Percentiles rank a stretch among this genome's conserved stretches.
Evolutionary conservation across 1,284 basidiomycete genomes (phyloP).

Genomic region (Puccinia horiana): DNA sequence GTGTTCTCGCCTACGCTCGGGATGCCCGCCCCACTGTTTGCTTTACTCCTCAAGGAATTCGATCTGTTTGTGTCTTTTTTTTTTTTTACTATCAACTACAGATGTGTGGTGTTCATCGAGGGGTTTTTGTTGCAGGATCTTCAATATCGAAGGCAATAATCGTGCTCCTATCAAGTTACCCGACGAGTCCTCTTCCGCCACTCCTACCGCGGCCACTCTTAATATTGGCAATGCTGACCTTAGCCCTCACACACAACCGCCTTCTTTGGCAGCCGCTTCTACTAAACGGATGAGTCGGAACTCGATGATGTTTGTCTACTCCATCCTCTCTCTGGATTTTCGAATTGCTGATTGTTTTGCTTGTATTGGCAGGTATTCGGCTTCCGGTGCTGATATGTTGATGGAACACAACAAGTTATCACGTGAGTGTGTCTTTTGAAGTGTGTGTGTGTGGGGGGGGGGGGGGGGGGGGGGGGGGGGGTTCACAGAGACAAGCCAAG

Average conservation of each 20-base stretch:
- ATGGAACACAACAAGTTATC: slow-evolving; percentile 45
- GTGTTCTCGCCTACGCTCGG: slow-evolving; percentile 94
- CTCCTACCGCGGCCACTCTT: not conserved
- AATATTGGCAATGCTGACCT: not conserved
- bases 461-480: too few relatives aligned
- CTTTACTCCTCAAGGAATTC: slow-evolving; percentile 21
- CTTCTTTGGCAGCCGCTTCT: not conserved
- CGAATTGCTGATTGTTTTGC: not conserved
- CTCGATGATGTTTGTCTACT: slow-evolving; percentile 32
- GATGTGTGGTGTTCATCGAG: too few relatives aligned
- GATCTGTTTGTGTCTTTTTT: slow-evolving; percentile 31
- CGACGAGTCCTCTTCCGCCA: not conserved
- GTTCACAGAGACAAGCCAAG: too few relatives aligned
- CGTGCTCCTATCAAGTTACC: slow-evolving; percentile 37
- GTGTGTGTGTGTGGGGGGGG: not conserved
- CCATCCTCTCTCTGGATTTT: not conserved
- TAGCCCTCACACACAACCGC: not conserved
- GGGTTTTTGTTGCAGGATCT: slow-evolving; percentile 2
- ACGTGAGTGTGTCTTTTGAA: not conserved
- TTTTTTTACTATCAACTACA: too few relatives aligned
- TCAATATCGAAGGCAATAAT: slow-evolving; percentile 43
- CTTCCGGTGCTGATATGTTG: slow-evolving; percentile 39
- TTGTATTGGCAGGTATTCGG: slow-evolving; percentile 21
- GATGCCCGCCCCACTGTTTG: slow-evolving; percentile 71
- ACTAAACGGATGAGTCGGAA: slow-evolving; percentile 42